Base-by-base conservation (phyloP, 2,329 filamentous ascomycete genomes). In the Fusarium penzigii region DNA sequence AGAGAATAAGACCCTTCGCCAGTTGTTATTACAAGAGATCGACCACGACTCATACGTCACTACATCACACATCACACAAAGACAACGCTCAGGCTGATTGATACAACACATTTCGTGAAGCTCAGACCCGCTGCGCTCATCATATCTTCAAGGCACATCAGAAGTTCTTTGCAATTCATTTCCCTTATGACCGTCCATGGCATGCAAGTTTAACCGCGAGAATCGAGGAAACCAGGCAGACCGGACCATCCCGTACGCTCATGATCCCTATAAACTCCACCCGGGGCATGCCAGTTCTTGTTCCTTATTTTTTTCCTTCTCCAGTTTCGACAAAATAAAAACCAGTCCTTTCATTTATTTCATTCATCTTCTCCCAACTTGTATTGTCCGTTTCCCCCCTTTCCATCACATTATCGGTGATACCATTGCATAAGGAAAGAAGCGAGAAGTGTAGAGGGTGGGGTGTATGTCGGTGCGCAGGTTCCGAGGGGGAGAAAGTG, bases 101-200 rank as follows among this genome's bases (percentile, higher is more conserved):
- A n/a, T 48, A 39, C 17, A 46, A 39, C 44, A 25, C 20, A 25
- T 53, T 57, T 42, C 42, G 34, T 53, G 39, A 51, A 41, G 52
- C 63, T 61, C 53, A 63, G 59, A 57, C 59, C 57, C 58, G 39
- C 20, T 7, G 20, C 20, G 20, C 7, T 25, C 7, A 25, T 25
- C 20, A 25, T 25, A 7, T 62, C 56, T 58, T 58, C 53, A 53
- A 49, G 63, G 64, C 67, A 65, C 65, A 66, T 70, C 65, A 68
- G 63, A 69, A 61, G 20, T 25, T 68, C 60, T 70, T 68, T 71
- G 69, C 66, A 68, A 73, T 70, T 69, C 69, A 71, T 77, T 71
- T 77, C 75, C 75, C 75, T 71, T 75, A 71, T 72, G 71, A 73
- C 75, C 69, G 65, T 71, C 68, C 75, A 70, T 75, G 72, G 74